Evolutionary conservation across 208 protist genomes (phyloP).

Genomic region (Crithidia bombi): DNA sequence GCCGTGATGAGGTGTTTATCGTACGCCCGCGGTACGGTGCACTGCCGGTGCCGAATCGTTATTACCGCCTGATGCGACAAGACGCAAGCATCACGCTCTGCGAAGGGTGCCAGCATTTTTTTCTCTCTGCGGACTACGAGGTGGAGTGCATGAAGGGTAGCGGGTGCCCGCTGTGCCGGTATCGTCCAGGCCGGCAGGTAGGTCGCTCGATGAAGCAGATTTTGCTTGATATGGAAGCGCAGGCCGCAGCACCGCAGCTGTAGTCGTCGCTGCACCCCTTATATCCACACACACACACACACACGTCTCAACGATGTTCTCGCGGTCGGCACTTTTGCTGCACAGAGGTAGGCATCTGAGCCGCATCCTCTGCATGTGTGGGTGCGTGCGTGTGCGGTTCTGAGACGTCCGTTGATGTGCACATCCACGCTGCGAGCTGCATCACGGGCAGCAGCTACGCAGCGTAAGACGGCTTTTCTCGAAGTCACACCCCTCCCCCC

Average conservation of each 20-base stretch:
- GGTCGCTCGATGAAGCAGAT: slow-evolving; percentile 66
- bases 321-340: too few species aligned
- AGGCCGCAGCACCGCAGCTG: background rate
- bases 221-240: slow-evolving; percentile 46
- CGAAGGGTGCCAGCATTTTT: slow-evolving; percentile 94
- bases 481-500: too few species aligned
- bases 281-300: background rate
- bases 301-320: background rate
- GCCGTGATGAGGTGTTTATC: slow-evolving; percentile 90
- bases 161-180: slow-evolving; percentile 91
- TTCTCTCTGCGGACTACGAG: slow-evolving; percentile 92
- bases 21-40: slow-evolving; percentile 70
- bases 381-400: background rate
- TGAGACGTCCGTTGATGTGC: too few species aligned
- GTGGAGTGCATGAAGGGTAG: slow-evolving; percentile 86
- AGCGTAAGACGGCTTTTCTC: too few species aligned
- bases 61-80: slow-evolving; percentile 88
- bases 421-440: too few species aligned
- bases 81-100: slow-evolving; percentile 86
- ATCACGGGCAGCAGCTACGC: too few species aligned
- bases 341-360: too few species aligned
- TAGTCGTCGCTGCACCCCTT: too few species aligned
- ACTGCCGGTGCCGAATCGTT: slow-evolving; percentile 79
- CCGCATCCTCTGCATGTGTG: background rate
- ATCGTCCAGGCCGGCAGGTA: slow-evolving; percentile 67